Base-by-base conservation (phyloP, 441 rosid species). In the Flueggea neowawraea region DNA sequence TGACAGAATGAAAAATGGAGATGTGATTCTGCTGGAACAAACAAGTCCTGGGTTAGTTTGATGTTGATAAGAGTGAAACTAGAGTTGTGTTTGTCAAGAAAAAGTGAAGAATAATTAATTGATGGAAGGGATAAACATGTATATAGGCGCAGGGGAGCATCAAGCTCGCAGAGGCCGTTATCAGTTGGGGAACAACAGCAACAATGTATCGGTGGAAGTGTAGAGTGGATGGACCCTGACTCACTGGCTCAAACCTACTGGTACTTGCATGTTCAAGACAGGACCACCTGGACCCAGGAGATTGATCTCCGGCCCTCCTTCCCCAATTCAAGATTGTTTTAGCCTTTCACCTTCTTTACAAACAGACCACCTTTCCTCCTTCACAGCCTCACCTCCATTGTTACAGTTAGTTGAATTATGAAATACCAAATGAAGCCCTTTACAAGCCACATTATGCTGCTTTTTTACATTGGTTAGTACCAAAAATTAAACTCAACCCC, bases 241-340 rank as follows among this genome's bases (percentile, higher is more conserved):
- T 80, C 83, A 39, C 66, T 90, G 73, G 97, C 98, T 76, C 88
- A 80, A 65, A 88, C 97, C 62, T 93, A 88, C 87, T 93, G 98
- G 98, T 83, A 82, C 43, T 73, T 93, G 63, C 98, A 90, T 63
- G 83, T 78, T 52, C 98, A 93, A 73, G 85, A 88, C 74, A 88
- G 83, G 6, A 69, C 84, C 44, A 89, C 94, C 28, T 93, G 98
- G 98, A 88, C 98, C 57, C 97, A 88, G 51, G 98, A 93, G 80
- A 80, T 93, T 33, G 98, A 90, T 69, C 81, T 93, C 60, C 94
- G 89, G 33, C 87, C 92, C 3, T 81, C 91, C 55, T 62, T 66
- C 66, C 33, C 75, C 66, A 57, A 31, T 14, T 64, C 78, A 67
- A 56, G 69, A 65, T 74, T 66, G 77, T 70, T 54, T 53, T 57